Conservation (phyloP, 2,329 filamentous ascomycete genomes). For the Paramyrothecium sp. region DNA sequence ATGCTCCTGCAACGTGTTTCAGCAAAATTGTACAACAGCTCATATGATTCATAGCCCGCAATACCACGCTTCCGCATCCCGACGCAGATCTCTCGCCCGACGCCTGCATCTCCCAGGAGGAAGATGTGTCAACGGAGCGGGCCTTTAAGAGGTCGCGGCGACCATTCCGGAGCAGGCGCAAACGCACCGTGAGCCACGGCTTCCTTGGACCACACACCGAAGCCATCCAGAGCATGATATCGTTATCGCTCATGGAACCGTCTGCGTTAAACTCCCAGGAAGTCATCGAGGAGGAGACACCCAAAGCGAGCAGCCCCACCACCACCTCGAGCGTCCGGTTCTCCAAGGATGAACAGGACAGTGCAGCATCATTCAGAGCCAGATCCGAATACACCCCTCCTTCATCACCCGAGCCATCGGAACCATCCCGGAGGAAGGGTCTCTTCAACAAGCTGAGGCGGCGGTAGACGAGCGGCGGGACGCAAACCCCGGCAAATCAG, state of each 20-base stretch:
- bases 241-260: conserved; percentile 24
- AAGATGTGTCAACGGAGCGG: conserved; percentile 46
- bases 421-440: neutral
- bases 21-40: conserved; percentile 2
- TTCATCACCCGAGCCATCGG: neutral
- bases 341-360: conserved; percentile 38
- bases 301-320: conserved; percentile 20
- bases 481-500: neutral
- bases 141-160: conserved; percentile 42
- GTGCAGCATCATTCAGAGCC: conserved; percentile 21
- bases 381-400: neutral
- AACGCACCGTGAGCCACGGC: conserved; percentile 45
- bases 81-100: conserved; percentile 57
- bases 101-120: conserved; percentile 51
- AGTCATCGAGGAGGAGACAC: conserved; percentile 15
- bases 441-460: conserved; percentile 10
- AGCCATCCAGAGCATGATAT: conserved; percentile 29
- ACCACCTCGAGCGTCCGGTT: conserved; percentile 21
- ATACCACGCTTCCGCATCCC: conserved; percentile 62
- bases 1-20: no score
- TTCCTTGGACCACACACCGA: conserved; percentile 36
- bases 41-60: conserved; percentile 37
- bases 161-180: conserved; percentile 46
- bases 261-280: conserved; percentile 17
- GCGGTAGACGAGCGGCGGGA: neutral